Base-by-base conservation (phyloP, 495 filamentous ascomycete genomes). In the Tetracladium setigerum region DNA sequence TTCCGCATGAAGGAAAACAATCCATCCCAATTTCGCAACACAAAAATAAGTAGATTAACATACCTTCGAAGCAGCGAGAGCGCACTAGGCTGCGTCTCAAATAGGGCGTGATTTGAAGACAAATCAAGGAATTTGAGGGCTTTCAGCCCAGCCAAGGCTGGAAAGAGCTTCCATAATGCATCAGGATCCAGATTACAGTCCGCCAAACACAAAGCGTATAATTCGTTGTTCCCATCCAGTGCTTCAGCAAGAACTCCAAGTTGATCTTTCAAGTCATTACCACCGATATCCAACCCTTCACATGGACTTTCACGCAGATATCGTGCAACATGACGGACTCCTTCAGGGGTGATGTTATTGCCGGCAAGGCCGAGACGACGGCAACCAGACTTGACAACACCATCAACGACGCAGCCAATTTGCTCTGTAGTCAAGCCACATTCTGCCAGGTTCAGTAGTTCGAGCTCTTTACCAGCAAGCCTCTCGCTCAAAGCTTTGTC, bases 221-320 rank as follows among this genome's bases (percentile, higher is more conserved):
- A 70, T 0, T 82, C 77, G 31, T 76, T 72, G 4, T 81, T 71
- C 11, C 65, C 63, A 8, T 59, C 47, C 32, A 95, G 63, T 14
- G 76, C 75, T 14, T 75, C 72, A 1, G 81, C 77, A 31, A 98
- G 63, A 27, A 81, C 66, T 37, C 75, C 72, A n/a, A 95, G 67
- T 49, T 82, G 73, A 27, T 89, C 78, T 49, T 79, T 67, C 19
- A 79, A 56, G 46, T 89, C 78, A 57, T 95, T 97, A n/a, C 88
- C 88, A 31, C 90, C 90, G n/a, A 98, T 65, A 62, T 97, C 92
- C 5, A 98, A 68, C 1, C 88, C 92, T 61, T 95, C 86, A 52
- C 91, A 98, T 35, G 79, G 71, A 0, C 83, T 83, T 35, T 73
- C 74, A 40, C 76, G 72, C 32, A 96, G 60, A 63, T 87, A 95